phyloP scores from a whole-genome alignment of 2,329 filamentous ascomycete species.

The Beauveria sp. region DNA sequence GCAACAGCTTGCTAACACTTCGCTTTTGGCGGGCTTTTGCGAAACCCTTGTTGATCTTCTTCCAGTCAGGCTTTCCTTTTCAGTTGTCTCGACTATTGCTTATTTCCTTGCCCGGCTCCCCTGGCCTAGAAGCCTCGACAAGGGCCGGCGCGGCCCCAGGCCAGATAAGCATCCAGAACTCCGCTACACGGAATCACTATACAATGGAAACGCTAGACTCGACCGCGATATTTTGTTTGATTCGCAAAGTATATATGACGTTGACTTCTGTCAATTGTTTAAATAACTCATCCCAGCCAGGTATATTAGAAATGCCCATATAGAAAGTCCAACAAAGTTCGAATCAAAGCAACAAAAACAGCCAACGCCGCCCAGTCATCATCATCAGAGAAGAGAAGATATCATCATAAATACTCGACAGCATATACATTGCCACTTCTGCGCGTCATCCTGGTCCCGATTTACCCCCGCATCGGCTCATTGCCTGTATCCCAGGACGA shows the following conservation, averaged over 20 bases:
- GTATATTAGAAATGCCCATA: neutral
- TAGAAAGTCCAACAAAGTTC: neutral
- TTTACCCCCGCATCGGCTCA: slow-evolving; percentile 10
- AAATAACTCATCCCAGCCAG: neutral
- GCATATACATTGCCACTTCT: neutral
- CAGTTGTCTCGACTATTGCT: too few relatives aligned
- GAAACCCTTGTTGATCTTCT: too few relatives aligned
- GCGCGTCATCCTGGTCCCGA: neutral
- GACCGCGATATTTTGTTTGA: neutral
- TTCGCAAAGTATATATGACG: neutral
- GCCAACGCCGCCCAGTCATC: slow-evolving; percentile 2
- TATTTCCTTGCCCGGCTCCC: too few relatives aligned
- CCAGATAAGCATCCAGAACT: too few relatives aligned
- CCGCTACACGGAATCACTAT: too few relatives aligned
- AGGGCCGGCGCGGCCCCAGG: too few relatives aligned
- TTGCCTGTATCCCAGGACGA: slow-evolving; percentile 34
- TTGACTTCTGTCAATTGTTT: neutral
- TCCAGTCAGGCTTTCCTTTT: too few relatives aligned
- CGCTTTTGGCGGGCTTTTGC: too few relatives aligned
- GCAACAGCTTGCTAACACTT: too few relatives aligned
- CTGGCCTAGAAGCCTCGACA: too few relatives aligned
- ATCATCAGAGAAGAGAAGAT: neutral
- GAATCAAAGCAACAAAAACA: neutral
- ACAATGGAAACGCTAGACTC: neutral
- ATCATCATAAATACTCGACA: neutral